Conservation (phyloP, 2,329 filamentous ascomycete species). For the Pestalotiopsis fici region DNA sequence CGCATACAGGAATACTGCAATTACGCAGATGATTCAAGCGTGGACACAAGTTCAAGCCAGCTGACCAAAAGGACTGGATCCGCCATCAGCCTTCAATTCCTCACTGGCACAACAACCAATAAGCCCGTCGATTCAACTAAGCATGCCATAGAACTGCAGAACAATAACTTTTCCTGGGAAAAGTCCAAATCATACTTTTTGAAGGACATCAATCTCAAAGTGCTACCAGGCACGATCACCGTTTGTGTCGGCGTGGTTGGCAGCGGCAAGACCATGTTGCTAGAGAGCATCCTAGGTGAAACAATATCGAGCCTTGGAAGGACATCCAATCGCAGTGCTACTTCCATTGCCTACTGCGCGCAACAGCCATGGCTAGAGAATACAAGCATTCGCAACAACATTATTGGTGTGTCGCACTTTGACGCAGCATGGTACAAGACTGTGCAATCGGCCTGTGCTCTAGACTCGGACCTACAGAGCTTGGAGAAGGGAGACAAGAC, state of each 20-base stretch:
- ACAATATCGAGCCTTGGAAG: neutral
- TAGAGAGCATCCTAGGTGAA: constrained; percentile 40
- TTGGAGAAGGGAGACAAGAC: constrained; percentile 26
- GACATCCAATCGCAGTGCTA: constrained; percentile 5
- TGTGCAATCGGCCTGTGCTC: constrained; percentile 26
- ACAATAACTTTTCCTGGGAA: constrained; percentile 5
- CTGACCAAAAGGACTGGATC: neutral
- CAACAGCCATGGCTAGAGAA: constrained; percentile 47
- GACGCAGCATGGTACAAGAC: constrained; percentile 28
- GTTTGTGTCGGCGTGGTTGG: constrained; percentile 43
- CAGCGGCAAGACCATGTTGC: constrained; percentile 42
- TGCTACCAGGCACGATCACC: constrained; percentile 25
- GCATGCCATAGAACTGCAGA: neutral
- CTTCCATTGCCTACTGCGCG: constrained; percentile 37
- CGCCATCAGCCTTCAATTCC: constrained; percentile 4
- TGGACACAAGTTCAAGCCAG: neutral
- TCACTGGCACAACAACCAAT: neutral
- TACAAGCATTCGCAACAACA: constrained; percentile 37
- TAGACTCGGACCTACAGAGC: constrained; percentile 26
- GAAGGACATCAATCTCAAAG: constrained; percentile 20
- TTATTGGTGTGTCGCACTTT: constrained; percentile 30
- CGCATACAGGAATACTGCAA: constrained; percentile 15
- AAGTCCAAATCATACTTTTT: constrained; percentile 17
- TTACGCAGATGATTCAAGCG: neutral
- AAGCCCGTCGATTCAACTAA: neutral